A percentile compares a stretch with the other conserved stretches of the same genome.
phyloP scores from a whole-genome alignment of 73 alveolate genomes.

The Durusdinium trenchii region DNA sequence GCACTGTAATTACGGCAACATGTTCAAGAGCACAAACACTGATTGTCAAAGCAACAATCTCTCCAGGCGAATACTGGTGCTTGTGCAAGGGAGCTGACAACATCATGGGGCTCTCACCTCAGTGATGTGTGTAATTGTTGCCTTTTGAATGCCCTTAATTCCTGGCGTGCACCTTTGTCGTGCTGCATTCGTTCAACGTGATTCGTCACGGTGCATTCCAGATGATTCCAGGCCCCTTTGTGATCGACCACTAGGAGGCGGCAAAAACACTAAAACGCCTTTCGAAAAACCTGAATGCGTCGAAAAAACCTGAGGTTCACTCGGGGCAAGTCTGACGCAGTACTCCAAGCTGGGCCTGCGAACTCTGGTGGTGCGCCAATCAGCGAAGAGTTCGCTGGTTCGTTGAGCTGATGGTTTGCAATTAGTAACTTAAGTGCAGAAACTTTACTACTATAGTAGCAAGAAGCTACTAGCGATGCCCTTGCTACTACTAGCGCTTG shows the following conservation, averaged over 20 bases:
- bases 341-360: slow-evolving; percentile 95
- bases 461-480: neutral
- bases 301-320: slow-evolving; percentile 38
- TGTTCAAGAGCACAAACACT: too few relatives aligned
- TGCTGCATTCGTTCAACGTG: neutral
- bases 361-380: slow-evolving; percentile 69
- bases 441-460: neutral
- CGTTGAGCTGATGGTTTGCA: neutral
- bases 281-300: neutral
- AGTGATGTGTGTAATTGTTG: neutral
- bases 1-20: too few relatives aligned
- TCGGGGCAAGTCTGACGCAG: slow-evolving; percentile 70
- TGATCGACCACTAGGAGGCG: slow-evolving; percentile 66
- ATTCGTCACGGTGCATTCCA: too few relatives aligned
- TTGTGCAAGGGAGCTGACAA: slow-evolving; percentile 94
- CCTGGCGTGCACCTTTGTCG: too few relatives aligned
- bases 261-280: neutral
- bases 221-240: slow-evolving; percentile 62
- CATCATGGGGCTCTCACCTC: slow-evolving; percentile 77
- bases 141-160: too few relatives aligned
- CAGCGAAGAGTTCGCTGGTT: neutral
- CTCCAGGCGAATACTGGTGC: slow-evolving; percentile 86
- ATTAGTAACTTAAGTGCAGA: neutral
- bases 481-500: neutral
- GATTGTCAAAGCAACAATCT: neutral